phyloP scores from a whole-genome alignment of 139 green algal species.

The Ettlia oleoabundans region DNA sequence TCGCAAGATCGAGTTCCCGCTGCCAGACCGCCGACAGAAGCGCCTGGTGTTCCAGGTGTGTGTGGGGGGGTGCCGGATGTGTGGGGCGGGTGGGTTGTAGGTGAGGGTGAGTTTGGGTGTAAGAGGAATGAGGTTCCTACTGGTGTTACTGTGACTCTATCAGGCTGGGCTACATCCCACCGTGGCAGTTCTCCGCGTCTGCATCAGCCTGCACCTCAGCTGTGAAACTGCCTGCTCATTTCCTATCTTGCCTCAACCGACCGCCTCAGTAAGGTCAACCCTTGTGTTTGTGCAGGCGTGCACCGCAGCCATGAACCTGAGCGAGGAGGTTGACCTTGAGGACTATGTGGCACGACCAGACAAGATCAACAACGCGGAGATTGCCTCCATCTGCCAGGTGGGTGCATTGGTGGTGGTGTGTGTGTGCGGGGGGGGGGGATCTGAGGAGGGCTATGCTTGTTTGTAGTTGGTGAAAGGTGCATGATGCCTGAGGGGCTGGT shows the following conservation, averaged over 20 bases:
- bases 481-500: too few relatives aligned
- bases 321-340: slow-evolving; percentile 98
- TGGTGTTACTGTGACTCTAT: too few relatives aligned
- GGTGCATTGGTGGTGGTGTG: slow-evolving; percentile 11
- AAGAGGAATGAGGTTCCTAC: too few relatives aligned
- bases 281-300: slow-evolving; percentile 89
- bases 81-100: neutral
- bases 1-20: slow-evolving; percentile 99
- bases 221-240: too few relatives aligned
- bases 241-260: too few relatives aligned
- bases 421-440: too few relatives aligned
- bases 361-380: slow-evolving; percentile 98
- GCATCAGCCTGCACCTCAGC: neutral
- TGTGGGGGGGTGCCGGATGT: neutral
- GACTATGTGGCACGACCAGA: slow-evolving; percentile 97
- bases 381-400: slow-evolving; percentile 91
- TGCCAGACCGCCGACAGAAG: slow-evolving; percentile 97
- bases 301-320: slow-evolving; percentile 98
- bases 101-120: neutral
- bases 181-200: neutral
- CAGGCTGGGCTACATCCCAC: neutral
- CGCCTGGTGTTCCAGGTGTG: slow-evolving; percentile 96
- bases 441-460: too few relatives aligned
- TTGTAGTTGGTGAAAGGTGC: too few relatives aligned
- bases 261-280: too few relatives aligned